These are phyloP conservation scores for Polygonum maritimum DNA, from an alignment of 148 eudicot genomes.

Conservation along the genomic window DNA sequence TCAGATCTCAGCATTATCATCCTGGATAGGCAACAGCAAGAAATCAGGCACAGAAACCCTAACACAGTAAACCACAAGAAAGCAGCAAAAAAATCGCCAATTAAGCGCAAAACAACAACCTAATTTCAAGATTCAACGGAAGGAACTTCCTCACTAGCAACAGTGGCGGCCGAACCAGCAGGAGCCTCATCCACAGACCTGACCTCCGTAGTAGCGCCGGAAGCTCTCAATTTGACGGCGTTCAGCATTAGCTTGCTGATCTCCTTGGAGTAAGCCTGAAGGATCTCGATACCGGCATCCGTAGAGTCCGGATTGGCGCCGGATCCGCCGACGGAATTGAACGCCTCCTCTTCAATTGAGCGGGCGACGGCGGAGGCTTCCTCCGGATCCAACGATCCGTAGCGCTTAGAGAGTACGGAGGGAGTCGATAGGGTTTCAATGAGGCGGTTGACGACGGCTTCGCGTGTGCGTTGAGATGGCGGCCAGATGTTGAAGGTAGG, in stretches of 20 bases:
- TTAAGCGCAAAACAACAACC: constrained; percentile 7
- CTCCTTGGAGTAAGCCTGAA: constrained; percentile 76
- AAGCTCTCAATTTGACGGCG: constrained; percentile 50
- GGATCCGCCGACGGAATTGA: constrained; percentile 21
- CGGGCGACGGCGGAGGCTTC: constrained; percentile 56
- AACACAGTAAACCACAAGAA: not conserved
- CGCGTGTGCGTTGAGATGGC: constrained; percentile 77
- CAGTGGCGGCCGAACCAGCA: constrained; percentile 2
- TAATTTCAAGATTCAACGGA: constrained; percentile 22
- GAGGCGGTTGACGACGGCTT: constrained; percentile 63
- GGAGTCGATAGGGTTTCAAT: constrained; percentile 64
- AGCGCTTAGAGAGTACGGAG: constrained; percentile 76
- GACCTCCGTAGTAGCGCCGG: constrained; percentile 9
- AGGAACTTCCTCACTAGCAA: constrained; percentile 21
- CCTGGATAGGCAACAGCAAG: not conserved
- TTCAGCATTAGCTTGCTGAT: constrained; percentile 71
- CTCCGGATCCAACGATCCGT: constrained; percentile 47
- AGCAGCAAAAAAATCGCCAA: not conserved
- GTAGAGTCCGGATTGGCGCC: constrained; percentile 25
- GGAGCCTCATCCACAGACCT: constrained; percentile 1
- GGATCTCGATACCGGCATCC: constrained; percentile 66
- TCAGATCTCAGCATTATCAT: not conserved
- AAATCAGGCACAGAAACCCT: not conserved
- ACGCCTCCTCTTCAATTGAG: constrained; percentile 66
- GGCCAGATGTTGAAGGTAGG: constrained; percentile 85